phyloP scores from a whole-genome alignment of 2,329 filamentous ascomycete species.

The Aspergillus ochraceus region DNA sequence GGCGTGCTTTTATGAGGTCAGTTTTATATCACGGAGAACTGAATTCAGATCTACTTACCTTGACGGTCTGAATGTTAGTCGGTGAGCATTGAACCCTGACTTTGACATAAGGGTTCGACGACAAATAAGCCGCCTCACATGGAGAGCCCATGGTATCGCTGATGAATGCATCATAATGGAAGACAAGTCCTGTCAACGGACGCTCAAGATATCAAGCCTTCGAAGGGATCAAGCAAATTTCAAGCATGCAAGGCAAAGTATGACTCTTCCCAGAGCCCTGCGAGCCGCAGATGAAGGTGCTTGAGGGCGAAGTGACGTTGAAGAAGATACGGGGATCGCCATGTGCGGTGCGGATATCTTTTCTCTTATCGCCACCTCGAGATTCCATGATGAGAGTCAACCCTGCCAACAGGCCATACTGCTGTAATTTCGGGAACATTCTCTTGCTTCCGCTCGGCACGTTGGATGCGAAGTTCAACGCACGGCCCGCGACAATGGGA shows the following conservation, averaged over 20 bases:
- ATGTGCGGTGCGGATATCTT: background rate
- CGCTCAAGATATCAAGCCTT: conserved; percentile 35
- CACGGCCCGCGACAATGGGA: background rate
- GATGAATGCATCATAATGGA: conserved; percentile 63
- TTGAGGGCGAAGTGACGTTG: conserved; percentile 18
- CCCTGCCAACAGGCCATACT: background rate
- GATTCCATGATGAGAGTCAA: background rate
- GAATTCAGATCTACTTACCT: conserved; percentile 3
- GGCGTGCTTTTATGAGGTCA: background rate
- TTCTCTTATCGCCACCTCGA: background rate
- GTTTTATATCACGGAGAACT: background rate
- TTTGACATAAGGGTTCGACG: conserved; percentile 43
- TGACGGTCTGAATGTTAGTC: conserved; percentile 45
- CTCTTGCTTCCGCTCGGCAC: background rate
- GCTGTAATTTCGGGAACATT: background rate
- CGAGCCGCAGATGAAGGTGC: conserved; percentile 58
- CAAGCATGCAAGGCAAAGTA: conserved; percentile 42
- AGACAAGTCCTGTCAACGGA: conserved; percentile 59
- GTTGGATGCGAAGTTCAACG: background rate
- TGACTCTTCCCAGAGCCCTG: conserved; percentile 61
- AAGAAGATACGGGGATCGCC: conserved; percentile 16
- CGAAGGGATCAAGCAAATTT: conserved; percentile 57
- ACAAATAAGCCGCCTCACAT: conserved; percentile 62
- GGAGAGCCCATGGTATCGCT: conserved; percentile 51
- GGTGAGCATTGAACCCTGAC: conserved; percentile 58